Evolutionary conservation across 164 flowering plant species (phyloP).

Genomic region (Piper betle): DNA sequence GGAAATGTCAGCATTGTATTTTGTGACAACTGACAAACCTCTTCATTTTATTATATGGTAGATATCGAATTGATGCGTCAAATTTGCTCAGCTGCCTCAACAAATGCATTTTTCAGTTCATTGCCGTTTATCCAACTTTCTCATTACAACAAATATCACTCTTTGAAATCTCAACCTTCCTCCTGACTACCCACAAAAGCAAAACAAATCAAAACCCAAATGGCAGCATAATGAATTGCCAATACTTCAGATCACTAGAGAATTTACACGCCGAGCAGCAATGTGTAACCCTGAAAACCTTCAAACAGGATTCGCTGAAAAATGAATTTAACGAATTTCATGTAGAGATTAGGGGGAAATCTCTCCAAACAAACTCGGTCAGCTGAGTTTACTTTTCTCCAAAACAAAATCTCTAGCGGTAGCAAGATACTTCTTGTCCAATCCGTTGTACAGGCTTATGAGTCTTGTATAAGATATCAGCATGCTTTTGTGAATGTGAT

Average conservation of each 20-base stretch:
- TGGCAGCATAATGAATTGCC: background rate
- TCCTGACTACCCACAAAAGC: background rate
- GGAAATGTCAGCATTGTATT: too few relatives aligned
- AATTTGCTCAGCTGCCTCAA: too few relatives aligned
- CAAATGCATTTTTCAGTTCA: too few relatives aligned
- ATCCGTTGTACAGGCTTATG: conserved; percentile 24
- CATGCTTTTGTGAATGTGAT: conserved; percentile 33
- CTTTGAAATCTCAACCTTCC: background rate
- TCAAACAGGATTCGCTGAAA: background rate
- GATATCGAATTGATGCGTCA: too few relatives aligned
- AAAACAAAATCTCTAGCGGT: conserved; percentile 28
- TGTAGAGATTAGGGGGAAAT: too few relatives aligned
- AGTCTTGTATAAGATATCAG: conserved; percentile 21
- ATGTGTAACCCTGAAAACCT: background rate
- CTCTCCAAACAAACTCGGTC: conserved; percentile 6
- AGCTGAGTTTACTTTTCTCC: conserved; percentile 50
- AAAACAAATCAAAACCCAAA: background rate
- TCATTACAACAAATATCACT: background rate
- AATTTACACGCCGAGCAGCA: background rate
- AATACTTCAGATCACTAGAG: background rate
- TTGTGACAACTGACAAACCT: too few relatives aligned
- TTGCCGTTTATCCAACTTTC: background rate
- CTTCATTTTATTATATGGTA: too few relatives aligned
- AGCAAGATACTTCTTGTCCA: conserved; percentile 27
- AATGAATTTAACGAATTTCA: background rate